Evolutionary conservation across 148 eudicot genomes (phyloP).

Genomic region (Heliosperma pusillum): DNA sequence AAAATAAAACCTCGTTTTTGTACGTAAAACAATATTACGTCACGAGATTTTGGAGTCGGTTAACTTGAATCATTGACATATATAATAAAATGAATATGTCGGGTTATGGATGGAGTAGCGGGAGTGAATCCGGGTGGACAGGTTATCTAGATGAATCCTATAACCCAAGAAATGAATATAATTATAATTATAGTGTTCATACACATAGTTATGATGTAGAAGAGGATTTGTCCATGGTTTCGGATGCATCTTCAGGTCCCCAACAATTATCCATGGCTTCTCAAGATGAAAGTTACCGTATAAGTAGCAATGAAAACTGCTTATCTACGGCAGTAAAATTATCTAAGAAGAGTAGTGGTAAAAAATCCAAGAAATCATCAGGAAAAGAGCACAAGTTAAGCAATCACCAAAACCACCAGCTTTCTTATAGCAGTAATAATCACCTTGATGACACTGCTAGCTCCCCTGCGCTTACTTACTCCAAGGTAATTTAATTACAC

Average conservation of each 20-base stretch:
- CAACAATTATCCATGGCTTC: conserved; percentile 42
- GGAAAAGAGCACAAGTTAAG: conserved; percentile 21
- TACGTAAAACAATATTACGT: too few species aligned
- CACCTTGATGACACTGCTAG: conserved; percentile 83
- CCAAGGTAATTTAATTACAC: conserved; percentile 30
- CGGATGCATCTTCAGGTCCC: conserved; percentile 84
- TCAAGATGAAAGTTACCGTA: too few species aligned
- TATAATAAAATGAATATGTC: conserved; percentile 56
- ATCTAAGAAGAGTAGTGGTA: conserved; percentile 14
- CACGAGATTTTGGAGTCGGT: too few species aligned
- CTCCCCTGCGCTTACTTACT: conserved; percentile 41
- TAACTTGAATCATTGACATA: too few species aligned
- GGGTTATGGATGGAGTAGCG: conserved; percentile 45
- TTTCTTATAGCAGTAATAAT: background rate
- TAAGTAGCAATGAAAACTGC: conserved; percentile 18
- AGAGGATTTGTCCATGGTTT: conserved; percentile 83
- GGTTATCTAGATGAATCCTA: conserved; percentile 58
- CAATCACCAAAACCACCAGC: conserved; percentile 31
- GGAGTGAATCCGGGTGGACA: too few species aligned
- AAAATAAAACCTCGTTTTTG: too few species aligned
- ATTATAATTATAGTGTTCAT: too few species aligned
- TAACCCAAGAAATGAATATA: conserved; percentile 18
- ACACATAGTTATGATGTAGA: too few species aligned
- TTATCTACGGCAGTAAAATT: background rate
- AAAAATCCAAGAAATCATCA: too few species aligned